Conservation (phyloP, 805 yeast genomes). For the Zygosaccharomyces pseudorouxii region DNA sequence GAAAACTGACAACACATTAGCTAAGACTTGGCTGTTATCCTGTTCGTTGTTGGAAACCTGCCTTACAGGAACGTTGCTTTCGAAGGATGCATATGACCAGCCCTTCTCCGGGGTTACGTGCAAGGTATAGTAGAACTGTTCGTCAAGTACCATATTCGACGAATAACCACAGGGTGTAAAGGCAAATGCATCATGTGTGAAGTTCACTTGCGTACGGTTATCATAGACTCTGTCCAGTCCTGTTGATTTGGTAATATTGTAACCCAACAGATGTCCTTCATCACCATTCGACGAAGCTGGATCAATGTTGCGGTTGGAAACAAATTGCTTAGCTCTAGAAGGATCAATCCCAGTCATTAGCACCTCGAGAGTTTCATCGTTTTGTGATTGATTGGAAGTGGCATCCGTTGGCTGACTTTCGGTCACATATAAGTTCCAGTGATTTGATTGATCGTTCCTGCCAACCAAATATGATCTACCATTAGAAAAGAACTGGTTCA, state of each 20-base stretch:
- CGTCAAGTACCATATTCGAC: slow-evolving; percentile 70
- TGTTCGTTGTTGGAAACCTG: slow-evolving; percentile 35
- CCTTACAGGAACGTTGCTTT: slow-evolving; percentile 66
- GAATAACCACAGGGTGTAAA: slow-evolving; percentile 95
- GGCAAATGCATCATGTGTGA: slow-evolving; percentile 78
- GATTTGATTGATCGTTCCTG: slow-evolving; percentile 62
- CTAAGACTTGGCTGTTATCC: slow-evolving; percentile 51
- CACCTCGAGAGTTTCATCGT: slow-evolving; percentile 78
- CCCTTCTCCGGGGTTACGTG: slow-evolving; percentile 93
- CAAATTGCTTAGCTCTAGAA: slow-evolving; percentile 52
- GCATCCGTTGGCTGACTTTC: slow-evolving; percentile 34
- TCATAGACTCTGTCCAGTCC: slow-evolving; percentile 59
- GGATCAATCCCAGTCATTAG: slow-evolving; percentile 82
- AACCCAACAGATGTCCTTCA: slow-evolving; percentile 76
- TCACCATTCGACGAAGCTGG: slow-evolving; percentile 22
- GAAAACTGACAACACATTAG: slow-evolving; percentile 58
- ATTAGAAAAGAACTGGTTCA: slow-evolving; percentile 58
- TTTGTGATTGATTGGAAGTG: slow-evolving; percentile 6
- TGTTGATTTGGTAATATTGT: slow-evolving; percentile 57
- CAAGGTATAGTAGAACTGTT: slow-evolving; percentile 68
- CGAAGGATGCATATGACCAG: slow-evolving; percentile 96
- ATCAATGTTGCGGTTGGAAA: slow-evolving; percentile 17
- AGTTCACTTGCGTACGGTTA: slow-evolving; percentile 23
- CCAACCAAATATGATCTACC: slow-evolving; percentile 78
- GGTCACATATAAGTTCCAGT: slow-evolving; percentile 84